Conservation (phyloP, 2,329 filamentous ascomycete species). For the Paecilomyces fulvus region DNA sequence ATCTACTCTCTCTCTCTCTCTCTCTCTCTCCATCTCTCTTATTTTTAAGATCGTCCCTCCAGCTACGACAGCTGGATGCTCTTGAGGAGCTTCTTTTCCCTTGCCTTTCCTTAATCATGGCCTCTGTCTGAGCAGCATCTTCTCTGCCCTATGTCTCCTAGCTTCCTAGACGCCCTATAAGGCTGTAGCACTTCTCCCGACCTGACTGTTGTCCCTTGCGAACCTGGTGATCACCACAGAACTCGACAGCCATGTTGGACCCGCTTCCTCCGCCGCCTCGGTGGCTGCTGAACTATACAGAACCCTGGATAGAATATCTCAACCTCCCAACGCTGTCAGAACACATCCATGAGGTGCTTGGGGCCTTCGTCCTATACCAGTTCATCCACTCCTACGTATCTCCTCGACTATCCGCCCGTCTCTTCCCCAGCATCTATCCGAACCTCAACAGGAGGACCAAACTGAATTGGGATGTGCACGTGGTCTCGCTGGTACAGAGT, state of each 20-base stretch:
- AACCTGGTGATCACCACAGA: not conserved
- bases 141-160: not conserved
- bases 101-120: not conserved
- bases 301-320: constrained; percentile 45
- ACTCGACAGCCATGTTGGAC: constrained; percentile 30
- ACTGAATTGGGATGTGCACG: constrained; percentile 60
- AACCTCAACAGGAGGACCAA: constrained; percentile 47
- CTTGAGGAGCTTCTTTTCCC: not conserved
- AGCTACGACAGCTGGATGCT: not conserved
- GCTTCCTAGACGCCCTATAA: not conserved
- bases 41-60: not conserved
- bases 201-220: not conserved
- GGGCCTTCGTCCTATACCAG: constrained; percentile 50
- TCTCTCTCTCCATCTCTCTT: not conserved
- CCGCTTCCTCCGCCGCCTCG: constrained; percentile 41
- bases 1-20: not conserved
- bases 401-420: constrained; percentile 43
- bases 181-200: not conserved
- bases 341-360: constrained; percentile 54
- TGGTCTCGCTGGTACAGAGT: constrained; percentile 55
- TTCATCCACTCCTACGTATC: constrained; percentile 46
- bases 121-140: not conserved
- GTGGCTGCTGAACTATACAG: constrained; percentile 40
- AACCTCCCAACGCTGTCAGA: constrained; percentile 48
- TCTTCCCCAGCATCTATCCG: constrained; percentile 49